Conservation (phyloP, 73 alveolate species). For the Paramecium octaurelia region DNA sequence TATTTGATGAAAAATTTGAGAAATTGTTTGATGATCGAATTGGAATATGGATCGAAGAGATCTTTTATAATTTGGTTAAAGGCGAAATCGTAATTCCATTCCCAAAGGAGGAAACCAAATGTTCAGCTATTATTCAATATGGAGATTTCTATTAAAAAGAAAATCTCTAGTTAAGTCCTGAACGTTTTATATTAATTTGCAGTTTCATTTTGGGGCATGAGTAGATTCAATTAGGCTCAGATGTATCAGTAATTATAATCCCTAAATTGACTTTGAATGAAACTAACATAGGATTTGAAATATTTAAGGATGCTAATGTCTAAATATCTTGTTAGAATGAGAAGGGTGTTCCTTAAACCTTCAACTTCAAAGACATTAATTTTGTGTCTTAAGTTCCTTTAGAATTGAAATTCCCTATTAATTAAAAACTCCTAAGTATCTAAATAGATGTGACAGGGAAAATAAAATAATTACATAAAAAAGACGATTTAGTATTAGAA, state of each 20-base stretch:
- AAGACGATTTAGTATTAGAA: background rate
- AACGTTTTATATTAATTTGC: conserved; percentile 52
- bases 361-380: conserved; percentile 42
- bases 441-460: background rate
- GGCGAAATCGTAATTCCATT: conserved; percentile 83
- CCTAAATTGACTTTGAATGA: background rate
- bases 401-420: conserved; percentile 59
- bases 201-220: conserved; percentile 42
- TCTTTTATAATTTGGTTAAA: conserved; percentile 62
- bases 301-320: background rate
- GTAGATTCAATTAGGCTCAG: background rate
- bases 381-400: conserved; percentile 54
- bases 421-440: background rate
- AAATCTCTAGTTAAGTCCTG: conserved; percentile 9
- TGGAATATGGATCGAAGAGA: conserved; percentile 73
- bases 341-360: background rate
- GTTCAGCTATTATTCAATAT: conserved; percentile 8
- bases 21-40: conserved; percentile 73
- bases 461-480: background rate
- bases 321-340: background rate
- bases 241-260: background rate
- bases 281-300: background rate
- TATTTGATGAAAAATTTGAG: conserved; percentile 76
- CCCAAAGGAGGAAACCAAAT: background rate
- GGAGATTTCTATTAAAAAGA: conserved; percentile 39